These are phyloP conservation scores for Nicotiana otophora DNA, from an alignment of 257 asterid species.

Conservation along the genomic window DNA sequence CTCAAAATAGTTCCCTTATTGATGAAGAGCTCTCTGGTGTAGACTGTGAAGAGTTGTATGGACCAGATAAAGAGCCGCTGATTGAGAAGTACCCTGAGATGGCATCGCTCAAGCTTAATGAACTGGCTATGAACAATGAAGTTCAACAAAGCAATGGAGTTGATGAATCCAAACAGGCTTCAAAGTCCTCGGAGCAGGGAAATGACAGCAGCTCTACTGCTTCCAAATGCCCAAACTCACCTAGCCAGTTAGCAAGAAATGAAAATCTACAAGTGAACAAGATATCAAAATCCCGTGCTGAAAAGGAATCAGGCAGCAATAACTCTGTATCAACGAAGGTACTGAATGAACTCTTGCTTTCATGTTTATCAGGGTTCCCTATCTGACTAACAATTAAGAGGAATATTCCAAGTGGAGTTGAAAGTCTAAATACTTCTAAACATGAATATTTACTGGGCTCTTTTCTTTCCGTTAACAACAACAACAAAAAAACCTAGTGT, in stretches of 20 bases:
- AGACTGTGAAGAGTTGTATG: conserved; percentile 91
- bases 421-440: background rate
- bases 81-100: conserved; percentile 48
- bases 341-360: background rate
- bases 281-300: conserved; percentile 27
- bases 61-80: conserved; percentile 77
- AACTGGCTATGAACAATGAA: conserved; percentile 14
- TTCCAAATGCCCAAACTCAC: conserved; percentile 27
- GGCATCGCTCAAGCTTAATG: conserved; percentile 26
- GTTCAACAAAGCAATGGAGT: conserved; percentile 26
- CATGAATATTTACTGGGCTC: background rate
- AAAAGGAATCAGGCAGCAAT: conserved; percentile 38
- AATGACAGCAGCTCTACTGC: conserved; percentile 16
- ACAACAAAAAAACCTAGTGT: too few relatives aligned
- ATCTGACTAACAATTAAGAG: background rate
- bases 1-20: conserved; percentile 20
- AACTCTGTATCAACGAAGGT: conserved; percentile 38
- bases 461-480: too few relatives aligned
- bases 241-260: conserved; percentile 22
- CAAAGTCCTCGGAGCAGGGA: conserved; percentile 25
- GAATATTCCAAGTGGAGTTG: background rate
- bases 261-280: conserved; percentile 33
- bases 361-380: background rate
- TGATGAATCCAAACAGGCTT: conserved; percentile 13
- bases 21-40: conserved; percentile 54